Conservation (phyloP, 1,284 basidiomycete species). For the Cutaneotrichosporon mucoides region DNA sequence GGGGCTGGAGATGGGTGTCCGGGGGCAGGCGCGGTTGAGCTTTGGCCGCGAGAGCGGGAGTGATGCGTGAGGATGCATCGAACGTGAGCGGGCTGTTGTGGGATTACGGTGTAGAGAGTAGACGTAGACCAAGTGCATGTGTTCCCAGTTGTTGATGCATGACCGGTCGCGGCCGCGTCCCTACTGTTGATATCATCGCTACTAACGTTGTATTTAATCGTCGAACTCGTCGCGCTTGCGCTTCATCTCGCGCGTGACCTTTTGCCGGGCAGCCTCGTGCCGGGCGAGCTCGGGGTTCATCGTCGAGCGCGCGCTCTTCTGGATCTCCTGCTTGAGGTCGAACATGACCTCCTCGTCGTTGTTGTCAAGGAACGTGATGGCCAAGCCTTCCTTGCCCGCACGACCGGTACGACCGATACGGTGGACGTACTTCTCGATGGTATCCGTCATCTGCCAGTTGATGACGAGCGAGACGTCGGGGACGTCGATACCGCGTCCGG, state of each 20-base stretch:
- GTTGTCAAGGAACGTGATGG: slow-evolving; percentile 93
- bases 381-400: slow-evolving; percentile 86
- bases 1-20: background rate
- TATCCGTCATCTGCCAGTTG: slow-evolving; percentile 95
- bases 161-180: background rate
- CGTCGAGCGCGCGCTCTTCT: slow-evolving; percentile 87
- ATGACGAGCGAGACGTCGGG: slow-evolving; percentile 89
- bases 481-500: slow-evolving; percentile 97
- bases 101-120: background rate
- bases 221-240: slow-evolving; percentile 22
- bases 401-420: slow-evolving; percentile 97
- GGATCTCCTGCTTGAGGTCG: slow-evolving; percentile 65
- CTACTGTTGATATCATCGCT: too few species aligned
- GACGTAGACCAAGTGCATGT: background rate
- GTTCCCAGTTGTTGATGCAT: background rate
- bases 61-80: background rate
- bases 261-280: slow-evolving; percentile 84
- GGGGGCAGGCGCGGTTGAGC: slow-evolving; percentile 10
- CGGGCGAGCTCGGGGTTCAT: slow-evolving; percentile 78
- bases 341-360: slow-evolving; percentile 96
- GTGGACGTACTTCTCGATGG: slow-evolving; percentile 89
- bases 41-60: slow-evolving; percentile 1
- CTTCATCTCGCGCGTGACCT: slow-evolving; percentile 85
- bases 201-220: background rate
- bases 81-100: too few species aligned